A percentile compares a stretch with the other conserved stretches of the same genome.
Conservation (phyloP, 2,329 filamentous ascomycete species). For the Trichophyton benhamiae region DNA sequence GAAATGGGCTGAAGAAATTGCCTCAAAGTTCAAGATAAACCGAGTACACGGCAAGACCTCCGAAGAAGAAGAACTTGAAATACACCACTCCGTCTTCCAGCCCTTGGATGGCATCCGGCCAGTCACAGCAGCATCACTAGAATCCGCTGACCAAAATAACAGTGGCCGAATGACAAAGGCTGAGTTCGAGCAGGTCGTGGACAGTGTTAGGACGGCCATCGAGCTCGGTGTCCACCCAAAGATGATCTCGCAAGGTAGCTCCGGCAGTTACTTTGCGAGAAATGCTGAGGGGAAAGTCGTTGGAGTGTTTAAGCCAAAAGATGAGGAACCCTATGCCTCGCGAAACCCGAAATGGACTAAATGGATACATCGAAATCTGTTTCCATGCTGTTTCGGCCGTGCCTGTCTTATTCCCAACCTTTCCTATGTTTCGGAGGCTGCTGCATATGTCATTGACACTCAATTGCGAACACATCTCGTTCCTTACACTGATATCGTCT, state of each 20-base stretch:
- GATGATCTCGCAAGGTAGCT: conserved; percentile 94
- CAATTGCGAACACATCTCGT: conserved; percentile 85
- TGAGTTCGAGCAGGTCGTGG: conserved; percentile 78
- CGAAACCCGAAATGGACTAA: conserved; percentile 99
- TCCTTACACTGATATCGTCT: conserved; percentile 91
- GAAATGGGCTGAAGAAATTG: conserved; percentile 95
- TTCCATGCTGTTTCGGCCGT: conserved; percentile 91
- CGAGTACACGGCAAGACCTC: conserved; percentile 59
- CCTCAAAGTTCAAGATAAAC: conserved; percentile 84
- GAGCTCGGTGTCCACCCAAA: conserved; percentile 83
- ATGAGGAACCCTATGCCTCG: conserved; percentile 94
- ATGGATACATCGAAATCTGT: conserved; percentile 96
- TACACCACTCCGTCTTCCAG: conserved; percentile 95
- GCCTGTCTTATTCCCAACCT: conserved; percentile 94
- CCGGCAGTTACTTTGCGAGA: conserved; percentile 92
- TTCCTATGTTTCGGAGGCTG: conserved; percentile 94
- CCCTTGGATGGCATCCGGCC: conserved; percentile 78
- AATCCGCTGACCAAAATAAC: conserved; percentile 40
- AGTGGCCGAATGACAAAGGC: conserved; percentile 53
- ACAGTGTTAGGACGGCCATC: conserved; percentile 82
- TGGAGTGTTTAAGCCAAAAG: conserved; percentile 97
- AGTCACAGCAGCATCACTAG: conserved; percentile 60
- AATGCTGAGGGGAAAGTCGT: conserved; percentile 88
- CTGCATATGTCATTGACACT: conserved; percentile 85
- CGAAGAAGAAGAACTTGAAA: conserved; percentile 81